Evolutionary conservation across 2,329 filamentous ascomycete genomes (phyloP).

Genomic region (Sarocladium strictum): DNA sequence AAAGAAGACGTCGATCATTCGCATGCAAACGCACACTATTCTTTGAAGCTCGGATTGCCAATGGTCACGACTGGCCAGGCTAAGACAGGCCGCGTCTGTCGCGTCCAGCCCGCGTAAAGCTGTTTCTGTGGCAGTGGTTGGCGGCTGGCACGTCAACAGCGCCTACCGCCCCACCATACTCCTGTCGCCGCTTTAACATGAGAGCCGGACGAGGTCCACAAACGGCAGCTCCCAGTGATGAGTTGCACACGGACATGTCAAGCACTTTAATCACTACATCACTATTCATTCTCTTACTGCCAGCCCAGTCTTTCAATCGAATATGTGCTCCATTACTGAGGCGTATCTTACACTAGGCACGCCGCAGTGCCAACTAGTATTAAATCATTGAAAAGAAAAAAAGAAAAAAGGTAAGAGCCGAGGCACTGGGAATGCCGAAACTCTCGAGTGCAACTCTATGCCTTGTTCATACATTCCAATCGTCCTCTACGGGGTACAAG

Average conservation of each 20-base stretch:
- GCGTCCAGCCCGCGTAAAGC: slow-evolving; percentile 29
- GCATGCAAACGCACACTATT: background rate
- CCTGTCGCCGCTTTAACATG: slow-evolving; percentile 1
- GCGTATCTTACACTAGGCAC: too few relatives aligned
- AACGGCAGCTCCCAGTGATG: too few relatives aligned
- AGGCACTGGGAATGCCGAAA: background rate
- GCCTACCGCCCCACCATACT: background rate
- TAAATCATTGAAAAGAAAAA: too few relatives aligned
- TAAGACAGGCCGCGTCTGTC: slow-evolving; percentile 13
- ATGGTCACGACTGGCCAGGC: background rate
- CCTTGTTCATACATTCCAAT: background rate
- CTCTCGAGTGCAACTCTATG: background rate
- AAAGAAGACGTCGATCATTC: background rate
- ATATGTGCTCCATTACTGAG: too few relatives aligned
- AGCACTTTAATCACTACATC: too few relatives aligned
- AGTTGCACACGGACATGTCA: too few relatives aligned
- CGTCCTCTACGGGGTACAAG: background rate
- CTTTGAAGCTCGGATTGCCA: slow-evolving; percentile 1
- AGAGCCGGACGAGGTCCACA: too few relatives aligned
- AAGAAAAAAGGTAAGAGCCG: background rate
- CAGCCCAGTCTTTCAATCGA: too few relatives aligned
- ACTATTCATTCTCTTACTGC: too few relatives aligned
- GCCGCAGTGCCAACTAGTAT: too few relatives aligned
- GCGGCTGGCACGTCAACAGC: slow-evolving; percentile 6
- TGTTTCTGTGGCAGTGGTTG: slow-evolving; percentile 14